Base-by-base conservation (phyloP, 1,284 basidiomycete species). In the Leccinum angustisporum region DNA sequence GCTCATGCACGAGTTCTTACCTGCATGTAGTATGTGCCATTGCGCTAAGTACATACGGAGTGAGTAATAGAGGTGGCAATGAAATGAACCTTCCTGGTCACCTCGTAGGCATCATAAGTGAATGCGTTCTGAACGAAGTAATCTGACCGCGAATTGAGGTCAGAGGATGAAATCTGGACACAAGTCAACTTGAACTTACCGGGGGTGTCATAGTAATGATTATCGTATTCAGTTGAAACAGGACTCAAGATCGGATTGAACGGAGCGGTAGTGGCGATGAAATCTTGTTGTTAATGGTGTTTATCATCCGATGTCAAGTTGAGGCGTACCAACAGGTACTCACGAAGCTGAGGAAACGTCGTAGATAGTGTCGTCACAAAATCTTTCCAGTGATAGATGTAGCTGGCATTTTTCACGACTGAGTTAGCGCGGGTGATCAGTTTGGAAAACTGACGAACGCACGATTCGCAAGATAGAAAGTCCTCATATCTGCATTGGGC, bases 141-240 rank as follows among this genome's bases (percentile, higher is more conserved):
- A 25, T 77, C 79, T 69, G n/a, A 56, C 33, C n/a, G 18, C 11
- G 18, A 31, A 53, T n/a, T 53, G n/a, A 18, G 27, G n/a, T 53
- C 48, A 50, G 46, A 52, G 8, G 16, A 18, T 31, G 55, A 54
- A 6, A 4, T 6, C 0, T 2, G 13, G 10, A 18, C 5, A 9
- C 11, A 2, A 48, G 14, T 2, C 1, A 31, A 43, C 1, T 16
- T 57, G 61, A 31, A 43, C 1, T 16, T 57, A 62, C 68, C 59
- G 8, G 87, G 86, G 1, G 83, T 88, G 64, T 86, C 79, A 67
- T 90, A 91, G 40, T 87, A 80, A 63, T 90, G 88, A 8, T 85
- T 77, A 65, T 90, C 87, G 62, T 85, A 90, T 58, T 83, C 76
- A 38, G 75, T 76, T 2, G 87, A 85, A 30, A 77, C 79, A 1